Base-by-base conservation (phyloP, 371 early-diverging fungal genomes). In the Apophysomyces trapeziformis region DNA sequence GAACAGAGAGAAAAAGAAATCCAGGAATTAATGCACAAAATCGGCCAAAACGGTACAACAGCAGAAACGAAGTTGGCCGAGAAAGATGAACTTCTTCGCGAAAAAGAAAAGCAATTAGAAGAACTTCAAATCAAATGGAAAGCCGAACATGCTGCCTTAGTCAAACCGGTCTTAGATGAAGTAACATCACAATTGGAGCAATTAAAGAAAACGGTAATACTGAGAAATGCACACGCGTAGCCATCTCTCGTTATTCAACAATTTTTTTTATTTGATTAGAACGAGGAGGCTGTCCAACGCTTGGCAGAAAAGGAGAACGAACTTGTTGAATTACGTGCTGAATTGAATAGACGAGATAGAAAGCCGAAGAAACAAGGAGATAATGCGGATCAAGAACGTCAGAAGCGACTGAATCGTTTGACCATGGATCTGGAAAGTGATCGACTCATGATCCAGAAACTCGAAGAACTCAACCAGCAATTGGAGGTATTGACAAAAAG, bases 241-340 rank as follows among this genome's bases (percentile, higher is more conserved):
- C 16, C 36, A 8, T 9, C 7, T 47, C 14, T 47, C 14, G 7
- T 47, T 47, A 13, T 7, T 47, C 7, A 13, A 16, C 47, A 41
- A 38, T 26, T 26, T 26, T 2, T 26, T 26, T 26, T 26, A 2
- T 21, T 26, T 26, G 2, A 26, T 26, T 68, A 81, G 81, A 81
- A 81, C 44, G 72, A 78, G 43, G 64, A 73, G 37, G 81, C 69
- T 0, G 71, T 72, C 8, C 67, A 67, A 39, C 68, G 81, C 58
- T 44, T 81, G 7, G 70, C 65, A 2, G 81, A 81, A 56, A 81
- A 78, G 57, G 81, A 81, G 68, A 66, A 68, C n/a, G 81, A 81
- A 54, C 46, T 81, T 12, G 77, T 68, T 1, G 75, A 70, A 56
- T 63, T 81, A 38, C 66, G 74, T 36, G 41, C 78, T 5, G 70